Percentiles rank a stretch among this genome's conserved stretches.
Conservation (phyloP, 2,329 filamentous ascomycete genomes). For the Pseudogymnoascus sp. region DNA sequence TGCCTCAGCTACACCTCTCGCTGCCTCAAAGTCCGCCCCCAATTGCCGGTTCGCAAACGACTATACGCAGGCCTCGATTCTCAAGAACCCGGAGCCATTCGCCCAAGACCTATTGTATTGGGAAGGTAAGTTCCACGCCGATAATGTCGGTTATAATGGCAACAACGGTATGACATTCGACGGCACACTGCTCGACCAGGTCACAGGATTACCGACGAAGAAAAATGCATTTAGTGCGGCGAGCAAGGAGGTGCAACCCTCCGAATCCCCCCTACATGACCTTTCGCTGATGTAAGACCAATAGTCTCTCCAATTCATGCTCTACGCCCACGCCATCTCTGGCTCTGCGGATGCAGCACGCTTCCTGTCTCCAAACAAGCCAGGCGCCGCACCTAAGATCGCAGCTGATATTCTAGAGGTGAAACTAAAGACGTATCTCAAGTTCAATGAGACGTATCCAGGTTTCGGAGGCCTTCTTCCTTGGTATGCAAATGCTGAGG, state of each 20-base stretch:
- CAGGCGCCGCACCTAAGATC: conserved; percentile 27
- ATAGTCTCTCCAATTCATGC: conserved; percentile 37
- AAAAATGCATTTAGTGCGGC: conserved; percentile 36
- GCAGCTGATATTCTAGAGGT: conserved; percentile 32
- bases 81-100: conserved; percentile 28
- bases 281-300: background rate
- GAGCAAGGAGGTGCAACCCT: conserved; percentile 28
- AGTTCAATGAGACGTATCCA: conserved; percentile 35
- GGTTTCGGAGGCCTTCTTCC: conserved; percentile 36
- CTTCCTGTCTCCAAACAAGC: conserved; percentile 32
- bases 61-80: conserved; percentile 24
- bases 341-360: conserved; percentile 33
- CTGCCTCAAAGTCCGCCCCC: conserved; percentile 9
- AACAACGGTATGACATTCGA: conserved; percentile 38
- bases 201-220: conserved; percentile 29
- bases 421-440: conserved; percentile 34
- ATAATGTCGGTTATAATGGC: conserved; percentile 35
- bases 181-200: conserved; percentile 33
- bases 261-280: background rate
- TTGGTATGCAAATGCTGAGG: conserved; percentile 28
- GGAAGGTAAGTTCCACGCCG: conserved; percentile 39
- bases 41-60: conserved; percentile 22
- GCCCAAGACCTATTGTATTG: conserved; percentile 34
- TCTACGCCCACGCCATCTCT: conserved; percentile 35
- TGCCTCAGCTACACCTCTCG: background rate